Evolutionary conservation across 73 alveolate genomes (phyloP).

Genomic region (Durusdinium trenchii): DNA sequence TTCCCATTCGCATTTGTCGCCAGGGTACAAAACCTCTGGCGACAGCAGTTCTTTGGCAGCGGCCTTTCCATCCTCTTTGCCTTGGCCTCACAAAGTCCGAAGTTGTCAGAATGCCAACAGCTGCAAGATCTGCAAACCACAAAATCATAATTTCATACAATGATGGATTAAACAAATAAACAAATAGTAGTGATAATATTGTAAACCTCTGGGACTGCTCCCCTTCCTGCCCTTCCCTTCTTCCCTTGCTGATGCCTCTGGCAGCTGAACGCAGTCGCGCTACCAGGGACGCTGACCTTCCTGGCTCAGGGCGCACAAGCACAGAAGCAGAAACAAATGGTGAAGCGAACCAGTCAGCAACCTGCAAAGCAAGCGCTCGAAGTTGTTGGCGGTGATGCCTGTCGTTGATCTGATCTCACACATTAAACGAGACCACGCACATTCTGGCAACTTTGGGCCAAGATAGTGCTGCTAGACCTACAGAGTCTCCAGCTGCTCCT

Average conservation of each 20-base stretch:
- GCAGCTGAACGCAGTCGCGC: slow-evolving; percentile 19
- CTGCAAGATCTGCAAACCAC: neutral
- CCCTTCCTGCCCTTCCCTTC: neutral
- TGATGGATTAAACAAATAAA: no score
- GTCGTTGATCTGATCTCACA: no score
- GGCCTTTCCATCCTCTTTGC: neutral
- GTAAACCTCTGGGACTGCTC: neutral
- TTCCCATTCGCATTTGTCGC: no score
- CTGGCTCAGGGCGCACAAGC: neutral
- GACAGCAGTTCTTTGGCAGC: neutral
- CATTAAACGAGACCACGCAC: neutral
- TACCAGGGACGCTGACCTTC: slow-evolving; percentile 1
- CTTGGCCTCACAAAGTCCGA: neutral
- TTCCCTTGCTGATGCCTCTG: neutral
- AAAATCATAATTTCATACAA: no score
- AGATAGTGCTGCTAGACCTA: neutral
- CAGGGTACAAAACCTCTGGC: slow-evolving; percentile 21
- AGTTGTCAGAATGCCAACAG: neutral
- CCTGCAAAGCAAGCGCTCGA: no score
- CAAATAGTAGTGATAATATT: no score
- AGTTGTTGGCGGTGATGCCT: no score
- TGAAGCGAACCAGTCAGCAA: no score
- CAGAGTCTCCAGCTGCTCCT: no score
- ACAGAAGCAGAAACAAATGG: no score
- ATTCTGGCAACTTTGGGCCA: neutral